A percentile compares a stretch with the other conserved stretches of the same genome.
Conservation (phyloP, 2,329 filamentous ascomycete genomes). For the Ophiosphaerella korrae region DNA sequence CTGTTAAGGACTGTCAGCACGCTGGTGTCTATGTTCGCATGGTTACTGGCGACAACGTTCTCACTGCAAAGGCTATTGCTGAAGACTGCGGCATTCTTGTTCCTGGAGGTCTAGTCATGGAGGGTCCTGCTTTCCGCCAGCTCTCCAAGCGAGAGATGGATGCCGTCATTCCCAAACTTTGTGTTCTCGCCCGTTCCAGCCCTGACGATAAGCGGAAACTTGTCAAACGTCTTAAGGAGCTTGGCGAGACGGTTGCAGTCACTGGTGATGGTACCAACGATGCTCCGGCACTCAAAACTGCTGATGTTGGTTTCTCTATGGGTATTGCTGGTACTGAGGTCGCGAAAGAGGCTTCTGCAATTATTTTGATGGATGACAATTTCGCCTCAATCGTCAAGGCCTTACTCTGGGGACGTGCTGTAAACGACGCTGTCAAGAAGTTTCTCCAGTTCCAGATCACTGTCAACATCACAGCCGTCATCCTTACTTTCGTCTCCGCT, state of each 20-base stretch:
- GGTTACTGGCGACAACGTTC: slow-evolving; percentile 83
- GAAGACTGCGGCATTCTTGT: slow-evolving; percentile 78
- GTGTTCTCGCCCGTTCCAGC: slow-evolving; percentile 71
- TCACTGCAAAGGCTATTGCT: slow-evolving; percentile 80
- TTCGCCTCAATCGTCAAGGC: slow-evolving; percentile 86
- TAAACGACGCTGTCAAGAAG: slow-evolving; percentile 51
- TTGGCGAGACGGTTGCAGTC: slow-evolving; percentile 79
- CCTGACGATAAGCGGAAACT: slow-evolving; percentile 72
- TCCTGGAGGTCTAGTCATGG: slow-evolving; percentile 73
- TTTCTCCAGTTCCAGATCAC: slow-evolving; percentile 70
- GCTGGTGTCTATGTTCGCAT: slow-evolving; percentile 82
- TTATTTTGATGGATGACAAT: slow-evolving; percentile 87
- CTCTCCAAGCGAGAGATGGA: slow-evolving; percentile 65
- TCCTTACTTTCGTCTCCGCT: slow-evolving; percentile 85
- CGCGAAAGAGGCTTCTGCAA: slow-evolving; percentile 82
- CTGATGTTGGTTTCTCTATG: slow-evolving; percentile 86
- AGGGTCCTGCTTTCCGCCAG: slow-evolving; percentile 78
- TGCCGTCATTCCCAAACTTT: slow-evolving; percentile 64
- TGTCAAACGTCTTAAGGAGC: slow-evolving; percentile 66
- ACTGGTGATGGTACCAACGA: slow-evolving; percentile 87
- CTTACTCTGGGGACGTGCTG: slow-evolving; percentile 71
- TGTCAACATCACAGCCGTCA: slow-evolving; percentile 89
- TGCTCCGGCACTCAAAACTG: slow-evolving; percentile 78
- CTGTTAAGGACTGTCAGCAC: slow-evolving; percentile 73
- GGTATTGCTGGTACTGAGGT: slow-evolving; percentile 83